Percentiles rank a stretch among this genome's conserved stretches.
phyloP scores from a whole-genome alignment of 129 eudicot species.

The Daucus carota region DNA sequence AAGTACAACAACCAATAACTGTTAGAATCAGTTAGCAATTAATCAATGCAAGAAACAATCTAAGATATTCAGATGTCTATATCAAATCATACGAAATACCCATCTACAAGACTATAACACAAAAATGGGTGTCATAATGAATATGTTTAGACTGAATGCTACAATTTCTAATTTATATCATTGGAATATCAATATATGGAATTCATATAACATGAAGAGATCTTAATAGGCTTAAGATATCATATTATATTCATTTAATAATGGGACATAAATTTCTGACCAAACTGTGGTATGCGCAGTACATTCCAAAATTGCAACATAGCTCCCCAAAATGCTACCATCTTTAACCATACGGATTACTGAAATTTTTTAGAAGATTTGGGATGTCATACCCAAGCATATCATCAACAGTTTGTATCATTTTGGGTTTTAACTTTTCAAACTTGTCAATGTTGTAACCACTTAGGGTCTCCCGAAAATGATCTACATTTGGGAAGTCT shows the following conservation, averaged over 20 bases:
- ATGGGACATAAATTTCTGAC: neutral
- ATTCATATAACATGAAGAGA: neutral
- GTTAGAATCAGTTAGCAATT: neutral
- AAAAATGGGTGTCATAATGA: neutral
- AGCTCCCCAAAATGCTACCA: neutral
- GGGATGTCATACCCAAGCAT: conserved; percentile 94
- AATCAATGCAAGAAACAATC: neutral
- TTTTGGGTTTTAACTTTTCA: conserved; percentile 59
- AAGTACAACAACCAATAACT: neutral
- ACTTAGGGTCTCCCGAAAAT: conserved; percentile 46
- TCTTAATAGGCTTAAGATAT: neutral
- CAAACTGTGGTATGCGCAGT: neutral
- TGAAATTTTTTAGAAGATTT: conserved; percentile 68
- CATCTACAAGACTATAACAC: neutral
- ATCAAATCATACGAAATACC: neutral
- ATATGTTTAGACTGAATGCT: neutral
- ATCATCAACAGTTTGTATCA: conserved; percentile 86
- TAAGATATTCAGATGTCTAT: neutral
- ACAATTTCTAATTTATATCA: neutral
- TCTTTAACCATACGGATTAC: conserved; percentile 66
- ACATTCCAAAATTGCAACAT: neutral
- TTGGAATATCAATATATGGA: neutral
- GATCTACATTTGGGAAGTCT: conserved; percentile 79
- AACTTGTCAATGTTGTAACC: conserved; percentile 86
- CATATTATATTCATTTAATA: neutral